Conservation (phyloP, 257 asterid genomes). For the Avicennia marina region DNA sequence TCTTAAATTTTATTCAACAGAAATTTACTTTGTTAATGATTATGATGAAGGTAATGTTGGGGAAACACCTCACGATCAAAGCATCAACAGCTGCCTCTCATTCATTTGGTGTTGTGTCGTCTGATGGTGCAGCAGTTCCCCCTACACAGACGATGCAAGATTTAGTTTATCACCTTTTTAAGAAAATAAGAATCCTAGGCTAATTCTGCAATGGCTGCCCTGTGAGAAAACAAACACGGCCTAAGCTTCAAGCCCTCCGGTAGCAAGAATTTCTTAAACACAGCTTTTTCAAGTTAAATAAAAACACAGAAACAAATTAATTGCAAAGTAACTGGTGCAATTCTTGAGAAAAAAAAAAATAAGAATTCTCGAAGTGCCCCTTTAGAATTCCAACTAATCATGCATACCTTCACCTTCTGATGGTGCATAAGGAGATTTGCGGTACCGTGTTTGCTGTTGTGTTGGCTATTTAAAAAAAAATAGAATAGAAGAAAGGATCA, state of each 20-base stretch:
- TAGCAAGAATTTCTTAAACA: neutral
- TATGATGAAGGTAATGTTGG: constrained; percentile 12
- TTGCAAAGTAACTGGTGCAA: neutral
- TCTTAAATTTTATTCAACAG: constrained; percentile 13
- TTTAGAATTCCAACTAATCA: neutral
- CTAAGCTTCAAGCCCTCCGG: neutral
- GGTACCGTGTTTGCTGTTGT: too few relatives aligned
- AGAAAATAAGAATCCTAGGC: neutral
- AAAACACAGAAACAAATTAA: neutral
- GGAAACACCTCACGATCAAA: neutral
- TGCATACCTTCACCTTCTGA: too few relatives aligned
- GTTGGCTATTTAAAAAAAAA: too few relatives aligned
- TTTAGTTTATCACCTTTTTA: neutral
- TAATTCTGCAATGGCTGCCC: neutral
- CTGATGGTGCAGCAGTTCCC: constrained; percentile 27
- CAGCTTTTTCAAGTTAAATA: neutral
- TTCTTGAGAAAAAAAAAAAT: neutral
- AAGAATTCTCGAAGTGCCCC: too few relatives aligned
- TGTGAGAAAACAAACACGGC: neutral
- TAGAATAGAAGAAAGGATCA: neutral
- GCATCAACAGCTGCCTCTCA: constrained; percentile 17
- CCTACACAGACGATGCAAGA: constrained; percentile 15
- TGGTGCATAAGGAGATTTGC: too few relatives aligned
- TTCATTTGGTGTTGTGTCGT: constrained; percentile 22
- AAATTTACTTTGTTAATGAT: constrained; percentile 11